Evolutionary conservation across 129 eudicot genomes (phyloP), one percentile per base, ranked within the genome.

Genomic region (Flaveria trinervia): DNA sequence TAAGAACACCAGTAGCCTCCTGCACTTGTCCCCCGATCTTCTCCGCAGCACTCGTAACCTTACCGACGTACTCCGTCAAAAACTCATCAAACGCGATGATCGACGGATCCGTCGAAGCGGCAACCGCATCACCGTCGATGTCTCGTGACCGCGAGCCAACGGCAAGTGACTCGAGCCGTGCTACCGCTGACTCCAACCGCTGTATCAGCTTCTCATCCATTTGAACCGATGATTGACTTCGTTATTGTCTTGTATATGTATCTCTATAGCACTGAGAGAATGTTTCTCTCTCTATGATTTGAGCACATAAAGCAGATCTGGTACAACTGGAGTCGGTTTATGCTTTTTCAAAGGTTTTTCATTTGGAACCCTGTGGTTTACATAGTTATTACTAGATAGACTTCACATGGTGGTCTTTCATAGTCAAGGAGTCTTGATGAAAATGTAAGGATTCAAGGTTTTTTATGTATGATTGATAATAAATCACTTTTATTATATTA

Each of bases 11-110:
- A 15, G 96, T 80, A 20, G 83, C 82, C 15, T 94, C 96, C 77
- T 79, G 48, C 64, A 94, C 96, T 72, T 94, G 92, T 71, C 91
- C 98, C 3, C 98, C 98, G 10, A 94, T 91, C 92, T 94, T 94
- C 83, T 75, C 89, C 5, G 87, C 96, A 26, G 96, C 92, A 76
- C 61, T 77, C 11, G 81, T 51, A 77, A 93, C 82, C 87, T 83
- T 84, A 67, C 82, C 88, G 7, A 93, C 84, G 61, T 14, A 75
- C 61, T 85, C 77, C 77, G 88, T 78, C n/a, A 87, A 77, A 46
- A 93, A 80, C 68, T 93, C 93, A 3, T 82, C 98, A 49, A 85
- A 93, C 49, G 96, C 98, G 55, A 76, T 72, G 28, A 91, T 88
- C 67, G 97, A 84, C 39, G 98, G 96, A 94, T 94, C 98, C 76